Evolutionary conservation across 2,329 filamentous ascomycete species (phyloP), one percentile per base, ranked within the genome.

Genomic region (Fusarium annulatum): DNA sequence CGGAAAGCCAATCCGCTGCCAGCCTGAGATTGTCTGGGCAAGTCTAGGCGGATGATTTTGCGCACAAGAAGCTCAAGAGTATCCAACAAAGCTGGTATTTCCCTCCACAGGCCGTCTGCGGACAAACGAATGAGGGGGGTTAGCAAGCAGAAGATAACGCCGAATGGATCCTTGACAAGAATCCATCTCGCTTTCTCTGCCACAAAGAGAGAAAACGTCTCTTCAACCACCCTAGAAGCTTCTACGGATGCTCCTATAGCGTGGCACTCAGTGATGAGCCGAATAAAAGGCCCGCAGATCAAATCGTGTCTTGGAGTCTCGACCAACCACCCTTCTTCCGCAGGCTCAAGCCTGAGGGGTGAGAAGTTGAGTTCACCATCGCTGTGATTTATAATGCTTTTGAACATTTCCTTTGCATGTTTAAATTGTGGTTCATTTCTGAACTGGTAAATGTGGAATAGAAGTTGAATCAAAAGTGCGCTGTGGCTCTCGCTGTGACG

Each of bases 41-140:
- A 23, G 16, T 57, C 28, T 14, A 23, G n/a, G 23, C 43, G 30
- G 36, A 67, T 67, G n/a, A 59, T 41, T 21, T 33, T n/a, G 14
- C 49, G 61, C 28, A 64, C n/a, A 19, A 61, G 42, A 23, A 58
- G 30, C 23, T 66, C 61, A 15, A 69, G 55, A 38, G 69, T 46
- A 18, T 48, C 53, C 28, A 41, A 55, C 3, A 56, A 51, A 10
- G 36, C 60, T 30, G 53, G 43, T 23, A 33, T n/a, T 5, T 53
- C 39, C 6, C 34, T 14, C 16, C 15, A 39, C 5, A 28, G 33
- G 23, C 59, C 34, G 8, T 41, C 60, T 45, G 51, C 18, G 23
- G 65, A 34, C 12, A 57, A n/a, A 5, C 39, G 42, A 26, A 64
- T 28, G 23, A 73, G 38, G 14, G 56, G 68, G 7, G 21, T 16